phyloP scores from a whole-genome alignment of 345 rosid species.

The Populus ilicifolia region DNA sequence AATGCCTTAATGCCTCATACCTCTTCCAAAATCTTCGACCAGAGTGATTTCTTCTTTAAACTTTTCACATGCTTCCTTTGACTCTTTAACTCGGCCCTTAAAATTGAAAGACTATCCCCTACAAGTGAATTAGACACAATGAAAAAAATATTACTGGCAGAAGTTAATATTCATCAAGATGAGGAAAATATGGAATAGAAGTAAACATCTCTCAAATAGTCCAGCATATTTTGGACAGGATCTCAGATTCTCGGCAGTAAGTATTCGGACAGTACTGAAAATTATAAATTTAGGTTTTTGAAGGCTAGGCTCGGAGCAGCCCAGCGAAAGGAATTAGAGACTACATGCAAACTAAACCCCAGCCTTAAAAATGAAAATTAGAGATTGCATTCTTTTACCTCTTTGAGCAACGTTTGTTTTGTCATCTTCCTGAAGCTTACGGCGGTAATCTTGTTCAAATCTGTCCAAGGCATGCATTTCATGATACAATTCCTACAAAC shows the following conservation, averaged over 20 bases:
- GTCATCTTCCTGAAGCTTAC: constrained; percentile 91
- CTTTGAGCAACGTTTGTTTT: constrained; percentile 63
- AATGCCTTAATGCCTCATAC: constrained; percentile 32
- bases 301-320: neutral
- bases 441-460: constrained; percentile 96
- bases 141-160: neutral
- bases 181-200: neutral
- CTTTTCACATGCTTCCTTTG: constrained; percentile 86
- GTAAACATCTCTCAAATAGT: constrained; percentile 2
- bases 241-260: neutral
- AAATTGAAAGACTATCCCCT: constrained; percentile 83
- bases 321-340: neutral
- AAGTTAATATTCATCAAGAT: neutral
- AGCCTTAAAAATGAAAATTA: neutral
- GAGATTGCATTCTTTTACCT: constrained; percentile 33
- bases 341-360: neutral
- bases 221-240: neutral
- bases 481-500: constrained; percentile 82
- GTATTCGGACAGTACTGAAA: neutral
- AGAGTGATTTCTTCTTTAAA: constrained; percentile 90
- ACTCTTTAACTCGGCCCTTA: constrained; percentile 87
- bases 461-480: constrained; percentile 95
- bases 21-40: constrained; percentile 97
- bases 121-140: constrained; percentile 19
- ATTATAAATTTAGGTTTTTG: neutral